A percentile compares a stretch with the other conserved stretches of the same genome.
These are phyloP conservation scores for Umbelopsis sp. DNA, from an alignment of 192 early-diverging fungal genomes.

Conservation along the genomic window DNA sequence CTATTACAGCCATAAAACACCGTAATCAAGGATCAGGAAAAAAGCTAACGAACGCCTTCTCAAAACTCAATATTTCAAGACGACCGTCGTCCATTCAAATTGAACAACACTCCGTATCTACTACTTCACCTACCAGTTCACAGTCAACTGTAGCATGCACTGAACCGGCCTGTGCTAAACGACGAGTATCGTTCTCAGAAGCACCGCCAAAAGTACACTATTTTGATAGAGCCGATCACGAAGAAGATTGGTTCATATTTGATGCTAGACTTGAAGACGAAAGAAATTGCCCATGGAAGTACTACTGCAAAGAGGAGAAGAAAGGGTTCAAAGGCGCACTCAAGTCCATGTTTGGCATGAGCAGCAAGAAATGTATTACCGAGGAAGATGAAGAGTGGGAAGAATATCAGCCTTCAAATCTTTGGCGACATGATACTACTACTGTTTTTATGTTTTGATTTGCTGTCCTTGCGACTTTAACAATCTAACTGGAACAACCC, in stretches of 20 bases:
- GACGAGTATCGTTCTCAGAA: conserved; percentile 2
- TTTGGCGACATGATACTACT: conserved; percentile 7
- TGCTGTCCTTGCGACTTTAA: background rate
- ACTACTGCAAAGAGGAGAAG: background rate
- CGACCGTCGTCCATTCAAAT: background rate
- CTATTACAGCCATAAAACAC: background rate
- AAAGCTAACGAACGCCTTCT: background rate
- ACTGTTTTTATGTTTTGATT: conserved; percentile 13
- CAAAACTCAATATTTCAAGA: background rate
- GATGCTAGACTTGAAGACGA: background rate
- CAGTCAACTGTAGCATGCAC: background rate
- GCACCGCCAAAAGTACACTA: conserved; percentile 4
- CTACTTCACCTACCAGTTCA: background rate
- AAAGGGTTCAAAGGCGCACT: conserved; percentile 2
- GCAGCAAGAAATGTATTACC: background rate
- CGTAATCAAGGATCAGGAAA: background rate
- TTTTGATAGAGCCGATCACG: conserved; percentile 1
- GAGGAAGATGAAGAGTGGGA: conserved; percentile 2
- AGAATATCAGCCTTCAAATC: background rate
- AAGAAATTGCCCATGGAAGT: conserved; percentile 12
- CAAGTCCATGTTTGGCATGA: background rate
- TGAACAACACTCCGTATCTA: background rate
- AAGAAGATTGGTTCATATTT: conserved; percentile 5
- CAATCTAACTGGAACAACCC: background rate
- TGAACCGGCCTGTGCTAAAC: background rate